These are phyloP conservation scores for Echria macrotheca DNA, from an alignment of 495 filamentous ascomycete genomes.

Conservation along the genomic window DNA sequence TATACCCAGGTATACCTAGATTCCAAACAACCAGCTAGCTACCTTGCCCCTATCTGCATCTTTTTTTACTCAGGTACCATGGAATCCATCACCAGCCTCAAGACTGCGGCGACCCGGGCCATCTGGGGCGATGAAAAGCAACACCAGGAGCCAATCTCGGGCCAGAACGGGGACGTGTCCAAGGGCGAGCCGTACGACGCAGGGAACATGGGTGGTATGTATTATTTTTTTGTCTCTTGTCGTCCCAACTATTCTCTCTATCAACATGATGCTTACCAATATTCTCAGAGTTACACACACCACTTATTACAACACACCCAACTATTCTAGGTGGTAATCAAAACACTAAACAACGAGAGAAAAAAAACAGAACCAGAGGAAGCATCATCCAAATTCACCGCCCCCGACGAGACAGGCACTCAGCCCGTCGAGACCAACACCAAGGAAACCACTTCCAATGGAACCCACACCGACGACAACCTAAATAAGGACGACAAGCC, in stretches of 20 bases:
- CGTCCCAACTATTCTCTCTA: background rate
- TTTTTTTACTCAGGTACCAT: conserved; percentile 29
- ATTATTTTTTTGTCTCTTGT: background rate
- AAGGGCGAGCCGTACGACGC: conserved; percentile 56
- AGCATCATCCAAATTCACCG: background rate
- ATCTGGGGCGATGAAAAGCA: conserved; percentile 45
- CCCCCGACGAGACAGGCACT: conserved; percentile 2
- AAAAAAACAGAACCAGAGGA: background rate
- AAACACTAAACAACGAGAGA: too few species aligned
- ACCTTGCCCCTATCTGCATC: too few species aligned
- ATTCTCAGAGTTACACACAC: too few species aligned
- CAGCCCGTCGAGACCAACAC: background rate
- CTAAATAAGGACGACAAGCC: too few species aligned
- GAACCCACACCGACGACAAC: background rate
- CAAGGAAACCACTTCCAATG: background rate
- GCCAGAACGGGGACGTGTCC: conserved; percentile 45
- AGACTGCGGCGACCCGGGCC: conserved; percentile 38
- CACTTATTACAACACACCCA: too few species aligned
- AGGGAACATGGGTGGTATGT: conserved; percentile 46
- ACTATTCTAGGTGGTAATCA: too few species aligned
- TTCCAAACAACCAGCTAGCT: too few species aligned
- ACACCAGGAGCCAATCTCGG: conserved; percentile 48
- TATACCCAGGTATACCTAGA: too few species aligned
- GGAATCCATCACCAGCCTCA: conserved; percentile 51
- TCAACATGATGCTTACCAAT: background rate